Conservation (phyloP, 352 stramenopile genomes). For the Globisporangium cederbergense region DNA sequence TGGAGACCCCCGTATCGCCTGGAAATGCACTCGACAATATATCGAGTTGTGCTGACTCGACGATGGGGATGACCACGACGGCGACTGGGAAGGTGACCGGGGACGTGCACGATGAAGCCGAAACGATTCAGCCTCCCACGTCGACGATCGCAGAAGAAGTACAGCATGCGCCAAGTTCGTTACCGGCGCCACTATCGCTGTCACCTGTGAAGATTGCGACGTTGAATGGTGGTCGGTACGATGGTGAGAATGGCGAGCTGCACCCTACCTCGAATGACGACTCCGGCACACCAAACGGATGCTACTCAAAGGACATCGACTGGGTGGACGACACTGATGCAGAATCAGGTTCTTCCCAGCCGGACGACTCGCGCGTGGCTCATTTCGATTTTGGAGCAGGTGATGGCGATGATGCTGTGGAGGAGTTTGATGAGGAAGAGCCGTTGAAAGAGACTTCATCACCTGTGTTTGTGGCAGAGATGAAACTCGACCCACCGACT, state of each 20-base stretch:
- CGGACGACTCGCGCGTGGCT: slow-evolving; percentile 1
- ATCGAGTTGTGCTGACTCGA: background rate
- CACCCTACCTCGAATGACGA: background rate
- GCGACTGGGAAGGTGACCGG: background rate
- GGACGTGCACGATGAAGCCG: background rate
- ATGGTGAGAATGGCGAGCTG: background rate
- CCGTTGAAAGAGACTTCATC: background rate
- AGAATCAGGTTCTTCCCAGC: slow-evolving; percentile 1
- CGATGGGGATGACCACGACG: too few species aligned
- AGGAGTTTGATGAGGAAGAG: background rate
- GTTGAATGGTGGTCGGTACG: background rate
- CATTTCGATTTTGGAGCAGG: slow-evolving; percentile 3
- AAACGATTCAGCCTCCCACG: background rate
- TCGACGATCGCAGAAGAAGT: slow-evolving; percentile 8
- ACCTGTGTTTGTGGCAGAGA: background rate
- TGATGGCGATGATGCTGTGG: background rate
- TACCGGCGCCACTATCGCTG: background rate
- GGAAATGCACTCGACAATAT: background rate
- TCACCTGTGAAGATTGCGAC: background rate
- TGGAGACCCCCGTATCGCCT: background rate
- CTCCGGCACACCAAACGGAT: background rate
- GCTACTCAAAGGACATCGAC: background rate
- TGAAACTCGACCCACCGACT: background rate
- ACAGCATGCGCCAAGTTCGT: background rate
- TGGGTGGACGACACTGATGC: slow-evolving; percentile 8